Conservation (phyloP, 2,329 filamentous ascomycete species). For the Penicillium capsulatum region DNA sequence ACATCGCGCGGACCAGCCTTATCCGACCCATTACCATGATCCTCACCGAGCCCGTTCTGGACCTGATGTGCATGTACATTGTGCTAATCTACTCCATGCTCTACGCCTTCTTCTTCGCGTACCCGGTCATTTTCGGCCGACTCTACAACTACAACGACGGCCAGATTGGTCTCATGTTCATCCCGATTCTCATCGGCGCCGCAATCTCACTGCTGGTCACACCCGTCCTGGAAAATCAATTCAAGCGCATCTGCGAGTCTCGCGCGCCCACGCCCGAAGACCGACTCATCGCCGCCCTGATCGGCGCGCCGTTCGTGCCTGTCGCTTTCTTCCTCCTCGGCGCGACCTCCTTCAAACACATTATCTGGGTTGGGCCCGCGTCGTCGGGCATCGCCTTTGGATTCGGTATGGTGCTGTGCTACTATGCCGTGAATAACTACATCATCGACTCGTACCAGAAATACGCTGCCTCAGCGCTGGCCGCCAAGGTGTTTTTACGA, state of each 20-base stretch:
- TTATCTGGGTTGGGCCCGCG: conserved; percentile 53
- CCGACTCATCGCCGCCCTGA: conserved; percentile 71
- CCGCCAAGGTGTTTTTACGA: conserved; percentile 46
- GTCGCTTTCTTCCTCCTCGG: conserved; percentile 60
- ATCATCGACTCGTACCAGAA: conserved; percentile 59
- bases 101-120: conserved; percentile 45
- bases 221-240: conserved; percentile 66
- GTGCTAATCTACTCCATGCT: conserved; percentile 50
- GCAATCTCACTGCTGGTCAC: conserved; percentile 30
- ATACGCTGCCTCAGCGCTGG: conserved; percentile 43
- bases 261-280: conserved; percentile 69
- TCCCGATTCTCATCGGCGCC: conserved; percentile 33
- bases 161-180: conserved; percentile 43
- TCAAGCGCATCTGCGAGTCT: conserved; percentile 56
- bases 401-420: conserved; percentile 76
- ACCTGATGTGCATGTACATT: conserved; percentile 68
- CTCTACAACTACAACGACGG: conserved; percentile 53
- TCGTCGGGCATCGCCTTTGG: conserved; percentile 63
- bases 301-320: conserved; percentile 64
- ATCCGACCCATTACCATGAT: conserved; percentile 74
- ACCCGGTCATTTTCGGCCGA: conserved; percentile 66
- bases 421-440: conserved; percentile 70
- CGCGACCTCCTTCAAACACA: conserved; percentile 57
- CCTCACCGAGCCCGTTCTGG: conserved; percentile 50
- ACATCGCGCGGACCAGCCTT: conserved; percentile 62